Base-by-base conservation (phyloP, 495 filamentous ascomycete species). In the Physcia stellaris region DNA sequence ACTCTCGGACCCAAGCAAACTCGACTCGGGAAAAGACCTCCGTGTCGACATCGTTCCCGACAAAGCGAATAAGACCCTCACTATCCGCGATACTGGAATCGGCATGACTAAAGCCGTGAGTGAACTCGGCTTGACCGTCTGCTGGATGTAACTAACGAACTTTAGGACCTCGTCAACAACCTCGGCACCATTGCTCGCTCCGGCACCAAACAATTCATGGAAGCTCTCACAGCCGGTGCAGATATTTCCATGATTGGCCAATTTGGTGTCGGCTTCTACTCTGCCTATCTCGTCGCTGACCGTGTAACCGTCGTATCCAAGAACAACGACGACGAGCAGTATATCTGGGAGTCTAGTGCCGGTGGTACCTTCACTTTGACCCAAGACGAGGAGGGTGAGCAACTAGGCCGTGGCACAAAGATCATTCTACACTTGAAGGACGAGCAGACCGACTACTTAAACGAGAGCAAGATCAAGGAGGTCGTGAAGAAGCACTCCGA, bases 261-360 rank as follows among this genome's bases (percentile, higher is more conserved):
- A 72, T 98, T 98, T 66, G 90, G 90, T 88, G 90, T 98, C 54
- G 90, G 90, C 83, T 98, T 98, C 84, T 98, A 98, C 78, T 98
- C 90, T 37, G 90, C 90, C 48, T 98, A 98, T 75, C 85, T 98
- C 39, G 90, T 98, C 53, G 90, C 90, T 54, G 90, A 98, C 77
- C 74, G 72, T 46, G 90, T 98, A 50, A 92, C 83, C 52, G 85
- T 96, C 52, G 55, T 93, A 57, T 94, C 88, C 50, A 98, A 95
- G 78, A 70, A 94, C 78, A 98, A 98, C 60, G 90, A 98, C 71
- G 90, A 98, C 54, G 90, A 96, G 75, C 90, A 98, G 71, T 98
- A 98, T 73, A 72, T 94, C 63, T 98, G 90, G 90, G 90, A 96
- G 75, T 98, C 90, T 23, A 79, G 74, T 56, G 90, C 90, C 46